Evolutionary conservation across 495 filamentous ascomycete species (phyloP), one percentile per base, ranked within the genome.

Genomic region (Xylaria longipes): DNA sequence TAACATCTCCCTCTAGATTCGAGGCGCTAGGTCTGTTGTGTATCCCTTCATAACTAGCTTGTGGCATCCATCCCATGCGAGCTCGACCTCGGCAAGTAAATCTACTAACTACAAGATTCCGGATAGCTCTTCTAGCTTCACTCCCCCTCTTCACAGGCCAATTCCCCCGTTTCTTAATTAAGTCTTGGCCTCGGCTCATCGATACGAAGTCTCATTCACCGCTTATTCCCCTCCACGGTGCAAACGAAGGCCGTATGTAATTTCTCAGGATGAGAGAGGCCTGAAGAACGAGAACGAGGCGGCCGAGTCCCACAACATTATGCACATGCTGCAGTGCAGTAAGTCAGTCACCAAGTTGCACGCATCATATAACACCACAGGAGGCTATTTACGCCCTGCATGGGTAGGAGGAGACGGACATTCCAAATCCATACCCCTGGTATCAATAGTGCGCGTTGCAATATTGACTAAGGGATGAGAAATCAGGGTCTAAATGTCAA

Each of bases 51-150:
- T 25, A 9, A 12, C 56, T 5, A 60, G 31, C 29, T 20, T 60
- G 29, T 37, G n/a, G 17, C n/a, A n/a, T n/a, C 9, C 17, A 60
- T 1, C 7, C 5, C 9, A 11, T 3, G 14, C 8, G 57, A 60
- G 20, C 31, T 37, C 20, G 57, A 60, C 33, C 33, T 37, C 15
- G 20, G 57, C 17, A 39, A 22, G 31, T 60, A 22, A 29, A 54
- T 29, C 14, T 33, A 35, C 27, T 1, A 58, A 20, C 56, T 58
- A 58, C 56, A 35, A 33, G 29, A 58, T 2, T 17, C n/a, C 7
- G 27, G 11, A 35, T 11, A 39, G 11, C 37, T 17, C 1, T 27
- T 77, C 83, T 70, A 31, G 71, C 29, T 70, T 43, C 60, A 63
- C 60, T 63, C 60, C 60, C 60, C 29, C 54, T 35, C 27, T 20